Base-by-base conservation (phyloP, 2,329 filamentous ascomycete genomes). In the Cylindrodendrum hubeiense region DNA sequence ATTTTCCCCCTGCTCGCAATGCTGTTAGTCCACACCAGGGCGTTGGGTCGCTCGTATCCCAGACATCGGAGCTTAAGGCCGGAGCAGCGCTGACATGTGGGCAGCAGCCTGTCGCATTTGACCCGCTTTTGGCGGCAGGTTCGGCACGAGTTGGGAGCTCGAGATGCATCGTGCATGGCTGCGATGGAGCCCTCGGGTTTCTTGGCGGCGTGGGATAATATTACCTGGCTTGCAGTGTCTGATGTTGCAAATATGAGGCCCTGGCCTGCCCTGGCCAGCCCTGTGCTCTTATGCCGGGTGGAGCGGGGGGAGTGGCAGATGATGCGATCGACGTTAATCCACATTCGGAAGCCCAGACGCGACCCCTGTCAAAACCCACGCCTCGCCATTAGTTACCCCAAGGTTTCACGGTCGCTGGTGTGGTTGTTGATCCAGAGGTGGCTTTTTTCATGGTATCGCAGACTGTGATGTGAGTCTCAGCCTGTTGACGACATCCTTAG, bases 61-160 rank as follows among this genome's bases (percentile, higher is more conserved):
- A 60, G 30, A 34, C 64, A 66, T 33, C 46, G 41, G 28, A 62
- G 39, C n/a, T 53, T 57, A 28, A 63, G 62, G 3, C 21, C 30
- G 19, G 54, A 17, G 30, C 64, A 63, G 22, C 60, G 54, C 33
- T 26, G 55, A 34, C 64, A 66, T 2, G 41, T 49, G 4, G 64
- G 60, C 19, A 60, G 47, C 15, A 60, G 55, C 39, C 60, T 56
- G 46, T 66, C 64, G 21, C 60, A 66, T 39, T 49, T 49, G 64
- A 66, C 64, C 51, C 60, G 60, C 55, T 54, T 58, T 26, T 64
- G 60, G 17, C 64, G 56, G 51, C 60, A 63, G 30, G 60, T 63
- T 37, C 63, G 54, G 28, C 63, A 66, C 22, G 63, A 66, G 47
- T 66, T 66, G 3, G 60, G 33, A 4, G 63, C 60, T 6, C 37